phyloP scores from a whole-genome alignment of 345 rosid genomes.

The Populus nigra region DNA sequence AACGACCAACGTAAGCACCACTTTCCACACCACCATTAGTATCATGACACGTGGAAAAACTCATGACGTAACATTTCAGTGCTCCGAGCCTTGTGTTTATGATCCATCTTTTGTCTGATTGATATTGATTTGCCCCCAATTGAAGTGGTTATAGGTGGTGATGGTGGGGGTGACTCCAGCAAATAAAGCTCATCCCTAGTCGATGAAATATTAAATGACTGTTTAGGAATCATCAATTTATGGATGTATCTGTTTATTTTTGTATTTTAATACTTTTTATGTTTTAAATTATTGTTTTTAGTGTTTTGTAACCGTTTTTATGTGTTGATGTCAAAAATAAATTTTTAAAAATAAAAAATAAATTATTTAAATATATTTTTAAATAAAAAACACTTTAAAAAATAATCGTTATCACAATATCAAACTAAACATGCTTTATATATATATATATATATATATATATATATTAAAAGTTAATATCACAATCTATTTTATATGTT shows the following conservation, averaged over 20 bases:
- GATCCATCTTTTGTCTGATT: not conserved
- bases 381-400: too few relatives aligned
- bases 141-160: not conserved
- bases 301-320: too few relatives aligned
- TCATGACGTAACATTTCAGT: not conserved
- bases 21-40: not conserved
- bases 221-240: too few relatives aligned
- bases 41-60: conserved; percentile 13
- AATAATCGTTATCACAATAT: rapidly evolving
- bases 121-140: not conserved
- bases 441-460: rapidly evolving
- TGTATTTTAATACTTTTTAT: too few relatives aligned
- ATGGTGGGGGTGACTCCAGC: not conserved
- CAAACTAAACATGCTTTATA: rapidly evolving
- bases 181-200: not conserved
- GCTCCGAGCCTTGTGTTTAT: conserved; percentile 9
- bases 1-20: conserved; percentile 12
- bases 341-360: too few relatives aligned
- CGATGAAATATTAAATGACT: too few relatives aligned
- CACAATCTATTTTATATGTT: too few relatives aligned
- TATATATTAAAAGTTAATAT: too few relatives aligned
- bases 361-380: too few relatives aligned
- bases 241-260: too few relatives aligned
- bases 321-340: too few relatives aligned
- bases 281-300: too few relatives aligned